Base-by-base conservation (phyloP, 805 yeast genomes). In the Candida insectorum region DNA sequence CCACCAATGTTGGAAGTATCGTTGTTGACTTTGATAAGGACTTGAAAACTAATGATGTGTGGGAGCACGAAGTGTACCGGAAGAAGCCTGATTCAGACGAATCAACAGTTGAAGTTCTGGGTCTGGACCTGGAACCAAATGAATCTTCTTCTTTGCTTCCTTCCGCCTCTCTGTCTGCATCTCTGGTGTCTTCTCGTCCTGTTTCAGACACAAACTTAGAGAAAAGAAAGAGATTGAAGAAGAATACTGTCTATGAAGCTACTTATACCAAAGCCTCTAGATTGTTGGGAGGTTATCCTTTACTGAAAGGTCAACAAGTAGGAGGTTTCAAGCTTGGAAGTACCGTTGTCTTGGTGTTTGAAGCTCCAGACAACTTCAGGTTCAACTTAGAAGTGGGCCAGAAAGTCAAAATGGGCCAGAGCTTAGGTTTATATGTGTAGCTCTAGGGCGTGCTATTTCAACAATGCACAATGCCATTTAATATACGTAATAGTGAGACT, bases 241-340 rank as follows among this genome's bases (percentile, higher is more conserved):
- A 85, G 48, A 79, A 84, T 41, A 82, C 94, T 0, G 91, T 95
- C 44, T 89, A 87, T 56, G 97, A 93, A 60, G 97, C 98, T 5
- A 86, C 89, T 0, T 93, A 93, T 59, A 69, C 80, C 16, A 79
- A 79, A 35, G 95, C 95, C 3, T 80, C 89, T 36, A 66, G 75
- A 31, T 44, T 81, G 4, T 65, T 89, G 26, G 85, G 89, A 6
- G 99, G 99, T 6, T 77, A 76, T 51, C 98, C 99, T 2, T 71
- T 93, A 31, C 66, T 76, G 14, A 87, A 85, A 60, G 98, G 98
- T 25, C 85, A 86, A 51, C 96, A 93, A 60, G 84, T 93, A 73
- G 99, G 99, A 26, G 98, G 98, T 0, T 93, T 93, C 63, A 85
- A 85, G 66, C 69, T 93, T 33, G 99, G 99, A 0, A 83, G 95